Conservation (phyloP, 331 rosid genomes). For the Stylosanthes scabra region DNA sequence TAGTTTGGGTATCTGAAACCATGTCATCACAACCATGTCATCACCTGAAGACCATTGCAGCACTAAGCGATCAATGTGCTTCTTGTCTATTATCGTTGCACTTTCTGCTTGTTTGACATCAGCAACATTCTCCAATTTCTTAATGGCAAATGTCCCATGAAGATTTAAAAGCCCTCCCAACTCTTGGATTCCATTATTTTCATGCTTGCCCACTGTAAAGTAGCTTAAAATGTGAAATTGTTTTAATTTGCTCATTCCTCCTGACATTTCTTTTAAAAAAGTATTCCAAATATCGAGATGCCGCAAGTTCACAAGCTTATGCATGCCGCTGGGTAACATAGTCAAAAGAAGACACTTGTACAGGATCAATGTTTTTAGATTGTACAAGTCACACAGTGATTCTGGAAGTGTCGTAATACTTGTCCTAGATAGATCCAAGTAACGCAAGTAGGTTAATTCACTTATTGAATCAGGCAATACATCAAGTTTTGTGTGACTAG, state of each 20-base stretch:
- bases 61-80: not conserved
- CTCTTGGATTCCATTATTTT: not conserved
- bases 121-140: not conserved
- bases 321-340: not conserved
- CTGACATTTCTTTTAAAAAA: not conserved
- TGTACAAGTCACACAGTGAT: slow-evolving; percentile 1
- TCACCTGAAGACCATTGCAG: not conserved
- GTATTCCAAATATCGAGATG: not conserved
- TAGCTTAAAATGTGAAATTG: not conserved
- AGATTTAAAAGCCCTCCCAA: not conserved
- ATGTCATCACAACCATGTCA: not conserved
- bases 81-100: not conserved
- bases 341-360: fast-evolving
- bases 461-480: not conserved
- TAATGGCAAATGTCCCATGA: not conserved
- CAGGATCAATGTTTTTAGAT: not conserved
- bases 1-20: not conserved
- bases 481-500: fast-evolving
- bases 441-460: not conserved
- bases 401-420: not conserved
- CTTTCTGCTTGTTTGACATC: not conserved
- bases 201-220: not conserved
- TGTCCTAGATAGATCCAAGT: not conserved
- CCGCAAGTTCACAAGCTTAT: not conserved
- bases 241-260: not conserved